Evolutionary conservation across 2,329 filamentous ascomycete species (phyloP).

Genomic region (Scytalidium sp.): DNA sequence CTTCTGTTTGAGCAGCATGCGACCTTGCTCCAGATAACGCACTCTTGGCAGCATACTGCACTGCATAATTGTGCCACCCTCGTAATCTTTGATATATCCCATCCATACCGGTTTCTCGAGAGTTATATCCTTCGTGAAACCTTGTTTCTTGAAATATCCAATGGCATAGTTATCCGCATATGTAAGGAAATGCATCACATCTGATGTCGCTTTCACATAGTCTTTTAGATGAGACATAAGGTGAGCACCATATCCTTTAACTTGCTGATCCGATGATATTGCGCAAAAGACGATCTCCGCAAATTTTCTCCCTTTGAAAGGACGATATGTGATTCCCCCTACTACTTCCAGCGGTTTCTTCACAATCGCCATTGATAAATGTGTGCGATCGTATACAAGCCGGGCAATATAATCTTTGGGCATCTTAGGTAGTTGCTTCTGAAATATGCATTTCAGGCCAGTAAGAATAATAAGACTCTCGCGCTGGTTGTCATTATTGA

Average conservation of each 20-base stretch:
- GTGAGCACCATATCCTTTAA: conserved; percentile 97
- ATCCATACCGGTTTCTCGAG: conserved; percentile 91
- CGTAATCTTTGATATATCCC: conserved; percentile 99
- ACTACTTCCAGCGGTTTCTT: conserved; percentile 96
- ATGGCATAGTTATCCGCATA: conserved; percentile 99
- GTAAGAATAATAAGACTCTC: conserved; percentile 94
- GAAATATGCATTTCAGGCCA: conserved; percentile 95
- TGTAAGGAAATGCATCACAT: conserved; percentile 98
- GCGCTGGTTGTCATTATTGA: conserved; percentile 89
- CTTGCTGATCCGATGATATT: conserved; percentile 95
- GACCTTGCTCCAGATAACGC: conserved; percentile 86
- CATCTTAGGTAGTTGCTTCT: conserved; percentile 98
- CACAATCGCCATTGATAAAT: conserved; percentile 94
- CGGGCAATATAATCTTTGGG: conserved; percentile 98
- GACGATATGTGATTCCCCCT: conserved; percentile 93
- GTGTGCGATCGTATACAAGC: conserved; percentile 94
- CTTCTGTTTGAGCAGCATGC: conserved; percentile 97
- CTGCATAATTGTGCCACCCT: conserved; percentile 99
- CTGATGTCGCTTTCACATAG: conserved; percentile 94
- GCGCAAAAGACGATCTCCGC: conserved; percentile 99
- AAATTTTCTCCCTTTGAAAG: conserved; percentile 88
- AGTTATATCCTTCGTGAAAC: conserved; percentile 97
- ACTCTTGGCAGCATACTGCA: conserved; percentile 95
- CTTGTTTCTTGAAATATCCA: conserved; percentile 98
- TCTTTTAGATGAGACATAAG: conserved; percentile 98